phyloP scores from a whole-genome alignment of 2,329 filamentous ascomycete species.

The Penicillium sp. region DNA sequence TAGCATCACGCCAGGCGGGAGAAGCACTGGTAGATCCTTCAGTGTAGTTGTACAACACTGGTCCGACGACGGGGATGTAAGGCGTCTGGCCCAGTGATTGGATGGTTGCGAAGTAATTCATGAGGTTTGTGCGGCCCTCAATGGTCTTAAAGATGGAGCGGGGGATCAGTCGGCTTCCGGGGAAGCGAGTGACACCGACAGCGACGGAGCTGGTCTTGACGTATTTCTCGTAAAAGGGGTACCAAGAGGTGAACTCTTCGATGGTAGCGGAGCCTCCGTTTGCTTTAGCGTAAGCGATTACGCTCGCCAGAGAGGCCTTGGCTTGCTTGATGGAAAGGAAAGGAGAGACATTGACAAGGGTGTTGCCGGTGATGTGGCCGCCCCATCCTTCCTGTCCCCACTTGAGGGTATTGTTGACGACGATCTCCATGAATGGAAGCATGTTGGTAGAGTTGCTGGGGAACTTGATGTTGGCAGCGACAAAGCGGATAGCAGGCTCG shows the following conservation, averaged over 20 bases:
- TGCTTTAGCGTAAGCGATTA: constrained; percentile 9
- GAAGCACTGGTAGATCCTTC: constrained; percentile 15
- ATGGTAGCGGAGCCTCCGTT: constrained; percentile 14
- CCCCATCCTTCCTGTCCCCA: constrained; percentile 25
- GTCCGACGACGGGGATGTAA: constrained; percentile 19
- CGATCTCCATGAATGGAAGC: constrained; percentile 21
- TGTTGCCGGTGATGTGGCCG: constrained; percentile 20
- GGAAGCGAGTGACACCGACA: constrained; percentile 18
- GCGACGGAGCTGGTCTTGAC: constrained; percentile 16
- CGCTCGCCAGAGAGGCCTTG: constrained; percentile 6
- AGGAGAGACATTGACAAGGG: constrained; percentile 18
- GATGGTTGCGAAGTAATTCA: not conserved
- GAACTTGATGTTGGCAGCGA: constrained; percentile 17
- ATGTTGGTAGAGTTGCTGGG: constrained; percentile 13
- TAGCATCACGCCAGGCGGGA: constrained; percentile 20
- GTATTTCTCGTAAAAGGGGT: constrained; percentile 17
- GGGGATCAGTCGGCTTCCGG: constrained; percentile 20
- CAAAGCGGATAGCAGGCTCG: not conserved
- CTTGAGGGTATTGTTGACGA: constrained; percentile 21
- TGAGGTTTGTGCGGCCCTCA: constrained; percentile 2
- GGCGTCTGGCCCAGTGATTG: constrained; percentile 4
- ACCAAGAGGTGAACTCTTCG: constrained; percentile 19
- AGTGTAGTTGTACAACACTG: constrained; percentile 19
- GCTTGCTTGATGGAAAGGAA: constrained; percentile 14
- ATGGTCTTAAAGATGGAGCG: constrained; percentile 15